phyloP scores from a whole-genome alignment of 2,329 filamentous ascomycete genomes.

The Pseudogymnoascus pannorum region DNA sequence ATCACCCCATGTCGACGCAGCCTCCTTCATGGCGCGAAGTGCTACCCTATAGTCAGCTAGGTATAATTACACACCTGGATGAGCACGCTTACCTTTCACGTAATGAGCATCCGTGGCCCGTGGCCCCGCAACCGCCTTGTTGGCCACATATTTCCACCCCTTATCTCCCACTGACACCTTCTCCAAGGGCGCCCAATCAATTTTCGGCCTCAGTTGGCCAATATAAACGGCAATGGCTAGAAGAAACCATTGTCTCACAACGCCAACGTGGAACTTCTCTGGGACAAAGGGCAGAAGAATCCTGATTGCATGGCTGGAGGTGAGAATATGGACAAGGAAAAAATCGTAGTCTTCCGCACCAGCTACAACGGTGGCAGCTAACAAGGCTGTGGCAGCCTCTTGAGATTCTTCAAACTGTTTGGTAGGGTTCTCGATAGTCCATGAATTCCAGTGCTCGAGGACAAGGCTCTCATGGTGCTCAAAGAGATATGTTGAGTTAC shows the following conservation, averaged over 20 bases:
- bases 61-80: background rate
- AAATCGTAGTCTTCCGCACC: constrained; percentile 68
- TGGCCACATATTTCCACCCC: constrained; percentile 69
- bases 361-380: constrained; percentile 52
- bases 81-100: constrained; percentile 59
- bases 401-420: constrained; percentile 69
- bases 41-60: constrained; percentile 35
- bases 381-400: constrained; percentile 51
- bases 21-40: constrained; percentile 67
- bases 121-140: constrained; percentile 61
- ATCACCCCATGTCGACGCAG: constrained; percentile 68
- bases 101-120: constrained; percentile 72
- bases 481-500: constrained; percentile 63
- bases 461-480: constrained; percentile 60
- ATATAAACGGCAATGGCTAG: constrained; percentile 74
- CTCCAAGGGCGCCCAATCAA: constrained; percentile 60
- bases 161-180: constrained; percentile 31
- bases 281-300: constrained; percentile 75
- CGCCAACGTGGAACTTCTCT: constrained; percentile 58
- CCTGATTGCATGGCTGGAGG: constrained; percentile 81
- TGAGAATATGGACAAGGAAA: constrained; percentile 74
- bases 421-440: constrained; percentile 63
- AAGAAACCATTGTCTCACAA: constrained; percentile 87
- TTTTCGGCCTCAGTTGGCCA: constrained; percentile 61
- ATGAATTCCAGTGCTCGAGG: constrained; percentile 87